These are phyloP conservation scores for Claviceps pazoutovae DNA, from an alignment of 2,329 filamentous ascomycete genomes.

Conservation along the genomic window DNA sequence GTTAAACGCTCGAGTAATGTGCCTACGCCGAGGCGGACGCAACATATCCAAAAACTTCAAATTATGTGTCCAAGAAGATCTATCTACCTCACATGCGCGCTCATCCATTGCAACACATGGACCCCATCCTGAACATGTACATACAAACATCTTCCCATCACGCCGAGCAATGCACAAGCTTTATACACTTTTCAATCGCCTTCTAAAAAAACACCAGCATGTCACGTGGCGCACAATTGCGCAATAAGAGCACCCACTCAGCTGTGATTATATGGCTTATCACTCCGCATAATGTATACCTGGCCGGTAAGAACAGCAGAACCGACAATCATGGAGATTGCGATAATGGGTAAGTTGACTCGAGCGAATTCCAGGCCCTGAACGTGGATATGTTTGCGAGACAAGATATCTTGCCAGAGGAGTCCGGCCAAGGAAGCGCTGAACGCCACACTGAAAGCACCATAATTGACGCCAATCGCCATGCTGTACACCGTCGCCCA, in stretches of 20 bases:
- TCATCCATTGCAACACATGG: too few species aligned
- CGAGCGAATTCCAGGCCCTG: conserved; percentile 50
- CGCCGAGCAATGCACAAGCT: too few species aligned
- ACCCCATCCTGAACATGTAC: too few species aligned
- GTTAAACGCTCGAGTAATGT: too few species aligned
- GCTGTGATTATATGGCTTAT: conserved; percentile 4
- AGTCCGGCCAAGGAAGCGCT: conserved; percentile 59
- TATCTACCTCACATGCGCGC: too few species aligned
- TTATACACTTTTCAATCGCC: too few species aligned
- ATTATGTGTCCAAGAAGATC: too few species aligned
- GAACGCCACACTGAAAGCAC: conserved; percentile 59
- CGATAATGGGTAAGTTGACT: conserved; percentile 57
- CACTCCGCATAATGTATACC: conserved; percentile 38
- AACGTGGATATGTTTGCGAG: conserved; percentile 53
- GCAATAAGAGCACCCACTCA: background rate
- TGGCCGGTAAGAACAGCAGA: conserved; percentile 47
- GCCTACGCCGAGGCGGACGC: too few species aligned
- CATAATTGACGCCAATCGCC: conserved; percentile 62
- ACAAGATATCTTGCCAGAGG: conserved; percentile 58
- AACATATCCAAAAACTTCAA: too few species aligned
- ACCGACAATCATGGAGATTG: conserved; percentile 51
- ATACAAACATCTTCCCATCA: too few species aligned
- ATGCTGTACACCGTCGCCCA: conserved; percentile 64
- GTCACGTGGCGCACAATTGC: too few species aligned
- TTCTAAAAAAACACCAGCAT: too few species aligned